Percentiles rank a stretch among this genome's conserved stretches.
phyloP scores from a whole-genome alignment of 2,329 filamentous ascomycete species.

The Trichoderma simmonsii region DNA sequence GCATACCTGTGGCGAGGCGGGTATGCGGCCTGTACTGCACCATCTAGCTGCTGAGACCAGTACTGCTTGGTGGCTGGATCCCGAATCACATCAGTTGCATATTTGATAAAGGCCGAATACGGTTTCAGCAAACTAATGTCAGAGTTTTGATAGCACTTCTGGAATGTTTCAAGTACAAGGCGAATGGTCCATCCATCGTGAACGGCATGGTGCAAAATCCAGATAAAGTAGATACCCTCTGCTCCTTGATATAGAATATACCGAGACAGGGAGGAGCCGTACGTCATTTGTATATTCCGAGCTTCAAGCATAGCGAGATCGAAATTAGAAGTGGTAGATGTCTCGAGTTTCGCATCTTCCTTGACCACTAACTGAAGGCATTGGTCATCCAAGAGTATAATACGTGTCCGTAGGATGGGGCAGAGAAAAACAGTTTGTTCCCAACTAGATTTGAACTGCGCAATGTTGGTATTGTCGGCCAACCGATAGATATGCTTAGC shows the following conservation, averaged over 20 bases:
- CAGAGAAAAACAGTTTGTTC: neutral
- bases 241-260: neutral
- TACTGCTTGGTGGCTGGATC: constrained; percentile 5
- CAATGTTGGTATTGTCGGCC: constrained; percentile 21
- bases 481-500: constrained; percentile 31
- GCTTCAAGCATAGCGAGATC: neutral
- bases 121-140: neutral
- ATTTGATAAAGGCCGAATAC: neutral
- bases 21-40: constrained; percentile 13
- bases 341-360: neutral
- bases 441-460: constrained; percentile 30
- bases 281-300: neutral
- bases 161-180: constrained; percentile 21
- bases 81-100: neutral
- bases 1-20: constrained; percentile 3
- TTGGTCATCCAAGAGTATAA: constrained; percentile 14
- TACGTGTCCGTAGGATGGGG: constrained; percentile 11
- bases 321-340: neutral
- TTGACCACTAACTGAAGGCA: constrained; percentile 18
- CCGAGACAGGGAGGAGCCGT: neutral
- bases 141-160: neutral
- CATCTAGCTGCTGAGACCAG: constrained; percentile 21
- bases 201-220: constrained; percentile 27
- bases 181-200: constrained; percentile 30
- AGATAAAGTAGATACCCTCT: constrained; percentile 21